Evolutionary conservation across 768 basidiomycete species (phyloP), one percentile per base, ranked within the genome.

Genomic region (Leccinum subtestaceum): DNA sequence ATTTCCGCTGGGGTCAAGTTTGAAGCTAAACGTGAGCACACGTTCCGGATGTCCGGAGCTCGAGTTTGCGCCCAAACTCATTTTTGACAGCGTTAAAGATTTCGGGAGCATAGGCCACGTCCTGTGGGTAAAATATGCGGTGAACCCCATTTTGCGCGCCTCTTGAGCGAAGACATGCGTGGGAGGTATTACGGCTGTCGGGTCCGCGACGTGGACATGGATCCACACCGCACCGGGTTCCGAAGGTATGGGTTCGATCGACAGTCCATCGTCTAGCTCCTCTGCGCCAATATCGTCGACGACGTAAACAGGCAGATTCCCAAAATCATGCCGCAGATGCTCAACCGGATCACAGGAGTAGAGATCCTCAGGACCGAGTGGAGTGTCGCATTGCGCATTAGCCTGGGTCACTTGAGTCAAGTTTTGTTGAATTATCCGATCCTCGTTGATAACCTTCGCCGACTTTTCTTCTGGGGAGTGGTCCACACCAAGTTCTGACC

Each of bases 251-350:
- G 74, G 68, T 62, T 96, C 91, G 31, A 98, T 68, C 2, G 95
- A 95, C 32, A 99, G 66, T 2, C 94, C 97, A 70, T 99, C 97
- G 69, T 99, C 97, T 21, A 98, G 80, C 68, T 99, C 97, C 65
- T 88, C 74, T 0, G 97, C 95, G 7, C 66, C 69, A 0, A 78
- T 62, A 60, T 93, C 91, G 67, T 99, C 97, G 56, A 99, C 86
- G 19, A 95, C 88, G 70, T 88, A 98, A 5, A 93, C 91, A 0
- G 84, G 84, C 61, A 88, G 67, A 60, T 87, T 68, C 25, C 91
- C 93, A 72, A 94, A 96, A 71, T 98, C 95, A 67, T 91, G 89
- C 3, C 95, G 88, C 5, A 93, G 70, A 21, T 81, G 74, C 27
- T 87, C 88, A 53, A 88, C 77, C 0, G 82, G 80, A 67, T 97